Base-by-base conservation (phyloP, 2,329 filamentous ascomycete genomes). In the Scedosporium minutisporum region DNA sequence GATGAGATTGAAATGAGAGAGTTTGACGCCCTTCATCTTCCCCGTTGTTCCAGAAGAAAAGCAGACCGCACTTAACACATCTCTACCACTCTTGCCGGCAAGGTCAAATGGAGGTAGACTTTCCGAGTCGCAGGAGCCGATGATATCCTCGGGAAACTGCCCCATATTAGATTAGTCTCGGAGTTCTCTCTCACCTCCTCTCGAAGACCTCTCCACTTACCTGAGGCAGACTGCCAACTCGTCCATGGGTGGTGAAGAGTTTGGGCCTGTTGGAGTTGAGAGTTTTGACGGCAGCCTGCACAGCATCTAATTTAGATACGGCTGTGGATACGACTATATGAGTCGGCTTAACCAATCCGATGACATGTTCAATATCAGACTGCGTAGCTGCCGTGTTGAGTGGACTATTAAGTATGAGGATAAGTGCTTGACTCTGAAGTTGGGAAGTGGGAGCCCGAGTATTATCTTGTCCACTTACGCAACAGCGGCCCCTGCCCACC, bases 1-100 rank as follows among this genome's bases (percentile, higher is more conserved):
- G 16, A 58, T 58, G 57, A 58, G 57, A 18, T 58, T 58, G 21
- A 38, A 58, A 25, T 58, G 57, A 18, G 57, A 58, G 27, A 58
- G 57, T 25, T 58, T 33, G 14, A 58, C 57, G 25, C 57, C 57
- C 57, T 58, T 58, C 57, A 58, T 58, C n/a, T 38, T 29, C n/a
- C 57, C 57, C 10, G 57, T 58, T 18, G 57, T 58, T 18, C 57
- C 57, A 18, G 57, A 58, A 18, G 57, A 58, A 14, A 58, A 38
- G 57, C 57, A 58, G 10, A 58, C 29, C 21, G 57, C 29, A 25
- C 57, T 41, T 12, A 42, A 14, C 12, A 58, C 33, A n/a, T 58
- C 33, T 14, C 29, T 58, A 25, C 23, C 57, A 14, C 14, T 25
- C 21, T 42, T 58, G 4, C 57, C 57, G 16, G 16, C 12, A 25